A percentile compares a stretch with the other conserved stretches of the same genome.
phyloP scores from a whole-genome alignment of 176 grass and related monocot species.

The Triticum timopheevii region DNA sequence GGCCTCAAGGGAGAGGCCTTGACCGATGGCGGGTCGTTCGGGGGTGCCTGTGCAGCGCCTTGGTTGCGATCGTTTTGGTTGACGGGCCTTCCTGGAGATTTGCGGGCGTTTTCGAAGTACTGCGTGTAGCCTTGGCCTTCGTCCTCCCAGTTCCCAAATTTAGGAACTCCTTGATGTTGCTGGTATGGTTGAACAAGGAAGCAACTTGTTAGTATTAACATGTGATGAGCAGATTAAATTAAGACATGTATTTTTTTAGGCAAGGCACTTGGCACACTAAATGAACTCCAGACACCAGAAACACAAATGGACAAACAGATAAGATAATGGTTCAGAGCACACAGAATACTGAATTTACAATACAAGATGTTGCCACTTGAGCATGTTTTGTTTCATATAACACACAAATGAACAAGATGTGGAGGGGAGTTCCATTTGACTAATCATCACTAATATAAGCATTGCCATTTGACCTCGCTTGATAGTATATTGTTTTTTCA shows the following conservation, averaged over 20 bases:
- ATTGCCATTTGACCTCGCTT: background rate
- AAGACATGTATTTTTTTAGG: background rate
- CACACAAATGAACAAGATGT: background rate
- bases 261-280: background rate
- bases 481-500: background rate
- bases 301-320: background rate
- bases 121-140: constrained; percentile 60
- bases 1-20: constrained; percentile 36
- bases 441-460: background rate
- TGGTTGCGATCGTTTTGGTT: constrained; percentile 46
- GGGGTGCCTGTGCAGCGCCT: constrained; percentile 33
- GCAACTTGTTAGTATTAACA: constrained; percentile 17
- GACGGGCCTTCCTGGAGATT: constrained; percentile 44
- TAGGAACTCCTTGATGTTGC: constrained; percentile 54
- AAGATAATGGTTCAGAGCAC: background rate
- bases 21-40: constrained; percentile 18
- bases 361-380: background rate
- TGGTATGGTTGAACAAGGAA: constrained; percentile 35
- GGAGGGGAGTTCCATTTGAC: background rate
- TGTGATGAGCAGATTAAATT: background rate
- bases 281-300: background rate
- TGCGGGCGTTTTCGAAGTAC: constrained; percentile 64
- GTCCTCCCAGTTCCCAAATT: constrained; percentile 79
- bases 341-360: background rate
- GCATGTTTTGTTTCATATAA: background rate